These are phyloP conservation scores for Penicillium pulvis DNA, from an alignment of 495 filamentous ascomycete genomes.

Conservation along the genomic window DNA sequence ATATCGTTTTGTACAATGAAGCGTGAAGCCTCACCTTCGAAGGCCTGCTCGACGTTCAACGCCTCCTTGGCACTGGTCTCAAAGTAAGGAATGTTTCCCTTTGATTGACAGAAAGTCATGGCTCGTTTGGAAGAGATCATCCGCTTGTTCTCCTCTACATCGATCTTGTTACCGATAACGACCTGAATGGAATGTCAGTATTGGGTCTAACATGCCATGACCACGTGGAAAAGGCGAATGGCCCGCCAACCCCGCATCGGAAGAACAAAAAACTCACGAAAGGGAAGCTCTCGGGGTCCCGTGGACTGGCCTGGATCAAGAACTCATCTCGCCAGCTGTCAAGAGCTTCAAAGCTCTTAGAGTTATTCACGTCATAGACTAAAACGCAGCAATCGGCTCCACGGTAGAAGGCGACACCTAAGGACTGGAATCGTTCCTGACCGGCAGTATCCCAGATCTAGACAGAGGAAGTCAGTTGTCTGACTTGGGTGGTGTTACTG, in stretches of 20 bases:
- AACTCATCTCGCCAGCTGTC: conserved; percentile 99
- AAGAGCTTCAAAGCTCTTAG: conserved; percentile 97
- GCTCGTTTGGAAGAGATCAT: conserved; percentile 94
- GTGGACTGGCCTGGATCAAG: conserved; percentile 92
- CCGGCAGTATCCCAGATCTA: conserved; percentile 99
- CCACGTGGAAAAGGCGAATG: background rate
- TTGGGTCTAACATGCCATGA: background rate
- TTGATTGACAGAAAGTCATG: conserved; percentile 95
- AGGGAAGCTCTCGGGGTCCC: conserved; percentile 96
- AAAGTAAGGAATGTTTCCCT: conserved; percentile 97
- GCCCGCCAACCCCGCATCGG: background rate
- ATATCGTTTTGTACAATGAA: background rate
- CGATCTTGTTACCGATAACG: conserved; percentile 98
- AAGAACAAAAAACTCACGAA: conserved; percentile 66
- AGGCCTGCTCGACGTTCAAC: conserved; percentile 97
- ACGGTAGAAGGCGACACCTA: conserved; percentile 97
- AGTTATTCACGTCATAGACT: conserved; percentile 98
- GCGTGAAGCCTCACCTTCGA: conserved; percentile 69
- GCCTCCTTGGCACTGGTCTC: conserved; percentile 99
- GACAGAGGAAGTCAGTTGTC: conserved; percentile 21
- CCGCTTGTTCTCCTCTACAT: conserved; percentile 96
- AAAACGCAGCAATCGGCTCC: conserved; percentile 98
- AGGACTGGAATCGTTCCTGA: conserved; percentile 95
- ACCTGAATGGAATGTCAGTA: conserved; percentile 52
- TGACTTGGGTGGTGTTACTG: background rate